A percentile compares a stretch with the other conserved stretches of the same genome.
phyloP scores from a whole-genome alignment of 2,329 filamentous ascomycete species.

The Teratosphaeria gauchensis region DNA sequence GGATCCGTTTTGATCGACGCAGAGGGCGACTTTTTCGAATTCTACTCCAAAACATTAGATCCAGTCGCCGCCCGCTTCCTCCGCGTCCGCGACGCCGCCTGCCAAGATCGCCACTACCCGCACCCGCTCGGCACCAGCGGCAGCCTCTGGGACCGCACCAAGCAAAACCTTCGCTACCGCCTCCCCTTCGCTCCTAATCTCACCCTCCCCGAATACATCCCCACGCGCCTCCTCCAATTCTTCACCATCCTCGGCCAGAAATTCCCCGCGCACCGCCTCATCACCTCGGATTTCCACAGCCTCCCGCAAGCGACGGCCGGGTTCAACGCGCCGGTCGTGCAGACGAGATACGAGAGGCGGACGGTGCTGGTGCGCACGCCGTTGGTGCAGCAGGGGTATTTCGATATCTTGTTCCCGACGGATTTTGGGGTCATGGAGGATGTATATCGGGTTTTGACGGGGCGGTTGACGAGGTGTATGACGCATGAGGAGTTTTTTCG shows the following conservation, averaged over 20 bases:
- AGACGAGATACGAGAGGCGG: slow-evolving; percentile 78
- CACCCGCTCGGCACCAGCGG: slow-evolving; percentile 48
- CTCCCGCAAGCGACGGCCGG: slow-evolving; percentile 76
- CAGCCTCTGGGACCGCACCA: slow-evolving; percentile 28
- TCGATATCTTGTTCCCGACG: slow-evolving; percentile 97
- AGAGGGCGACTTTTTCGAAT: slow-evolving; percentile 87
- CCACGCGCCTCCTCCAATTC: slow-evolving; percentile 91
- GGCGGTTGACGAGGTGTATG: slow-evolving; percentile 75
- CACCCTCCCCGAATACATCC: slow-evolving; percentile 81
- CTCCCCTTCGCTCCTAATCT: slow-evolving; percentile 68
- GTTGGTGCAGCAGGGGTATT: slow-evolving; percentile 95
- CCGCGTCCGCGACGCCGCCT: slow-evolving; percentile 69
- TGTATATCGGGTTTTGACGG: slow-evolving; percentile 86
- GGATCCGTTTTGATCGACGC: slow-evolving; percentile 78
- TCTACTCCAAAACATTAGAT: slow-evolving; percentile 74
- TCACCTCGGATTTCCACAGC: slow-evolving; percentile 83
- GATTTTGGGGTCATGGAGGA: slow-evolving; percentile 86
- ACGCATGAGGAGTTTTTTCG: slow-evolving; percentile 86
- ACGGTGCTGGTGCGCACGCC: slow-evolving; percentile 87
- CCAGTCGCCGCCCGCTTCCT: slow-evolving; percentile 75
- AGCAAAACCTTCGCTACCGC: slow-evolving; percentile 41
- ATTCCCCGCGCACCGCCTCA: slow-evolving; percentile 80
- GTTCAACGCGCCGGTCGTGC: slow-evolving; percentile 87
- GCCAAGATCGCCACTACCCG: slow-evolving; percentile 48
- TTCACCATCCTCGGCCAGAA: slow-evolving; percentile 81